Percentiles rank a stretch among this genome's conserved stretches.
Conservation (phyloP, 1,139 yeast genomes). For the Blastobotrys apis region DNA sequence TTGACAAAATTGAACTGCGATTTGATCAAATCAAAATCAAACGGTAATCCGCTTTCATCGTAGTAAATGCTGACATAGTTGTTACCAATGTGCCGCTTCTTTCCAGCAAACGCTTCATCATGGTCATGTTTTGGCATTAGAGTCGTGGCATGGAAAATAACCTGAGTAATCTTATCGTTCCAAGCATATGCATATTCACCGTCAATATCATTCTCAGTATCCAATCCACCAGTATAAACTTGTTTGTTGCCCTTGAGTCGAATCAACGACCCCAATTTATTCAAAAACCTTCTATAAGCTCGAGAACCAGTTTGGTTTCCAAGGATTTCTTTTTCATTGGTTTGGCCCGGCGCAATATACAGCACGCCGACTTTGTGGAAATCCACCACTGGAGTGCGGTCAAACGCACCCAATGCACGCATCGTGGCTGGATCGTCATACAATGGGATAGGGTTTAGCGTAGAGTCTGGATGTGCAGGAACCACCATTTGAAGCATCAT, state of each 20-base stretch:
- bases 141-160: slow-evolving; percentile 75
- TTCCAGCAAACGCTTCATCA: slow-evolving; percentile 49
- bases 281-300: slow-evolving; percentile 56
- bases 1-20: slow-evolving; percentile 81
- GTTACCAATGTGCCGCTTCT: slow-evolving; percentile 84
- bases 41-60: slow-evolving; percentile 66
- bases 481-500: slow-evolving; percentile 42
- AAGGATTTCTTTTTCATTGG: slow-evolving; percentile 58
- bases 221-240: slow-evolving; percentile 76
- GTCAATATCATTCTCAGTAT: slow-evolving; percentile 61
- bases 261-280: slow-evolving; percentile 55
- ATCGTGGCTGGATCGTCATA: slow-evolving; percentile 47
- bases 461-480: slow-evolving; percentile 29
- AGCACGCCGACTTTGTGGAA: slow-evolving; percentile 76
- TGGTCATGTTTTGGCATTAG: slow-evolving; percentile 59
- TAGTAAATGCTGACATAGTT: slow-evolving; percentile 75
- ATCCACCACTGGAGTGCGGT: slow-evolving; percentile 72
- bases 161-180: slow-evolving; percentile 66
- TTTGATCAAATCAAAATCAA: slow-evolving; percentile 65
- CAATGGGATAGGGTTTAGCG: slow-evolving; percentile 40
- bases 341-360: slow-evolving; percentile 68
- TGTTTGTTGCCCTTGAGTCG: slow-evolving; percentile 50
- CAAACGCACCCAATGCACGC: slow-evolving; percentile 63
- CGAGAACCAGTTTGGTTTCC: slow-evolving; percentile 62
- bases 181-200: slow-evolving; percentile 75